Base-by-base conservation (phyloP, 441 rosid species). In the Euphorbia schlechtendalii region DNA sequence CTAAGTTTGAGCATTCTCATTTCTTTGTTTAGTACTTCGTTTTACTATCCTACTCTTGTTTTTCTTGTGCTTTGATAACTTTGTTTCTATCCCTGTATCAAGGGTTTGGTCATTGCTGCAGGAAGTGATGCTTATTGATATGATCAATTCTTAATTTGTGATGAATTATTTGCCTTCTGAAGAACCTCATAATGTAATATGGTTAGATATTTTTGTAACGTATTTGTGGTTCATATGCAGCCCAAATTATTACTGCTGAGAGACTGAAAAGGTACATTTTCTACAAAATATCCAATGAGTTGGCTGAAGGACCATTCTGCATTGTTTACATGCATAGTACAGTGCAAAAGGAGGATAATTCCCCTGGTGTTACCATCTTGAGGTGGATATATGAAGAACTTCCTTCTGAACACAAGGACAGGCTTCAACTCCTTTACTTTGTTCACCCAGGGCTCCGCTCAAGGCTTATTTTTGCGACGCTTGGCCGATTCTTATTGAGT, bases 371-470 rank as follows among this genome's bases (percentile, higher is more conserved):
- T 71, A 81, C 91, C 46, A 73, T 84, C 17, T 58, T 88, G 64
- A 83, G 97, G 73, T 78, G 85, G 73, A 79, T 90, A 70, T 86
- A 81, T 77, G 96, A 86, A 27, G 83, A 89, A 32, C 71, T 88
- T 61, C 96, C 96, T 2, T 66, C 73, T 2, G 74, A 73, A 46
- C 80, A 75, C 55, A 83, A 80, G 84, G 83, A 84, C 28, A 84
- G 86, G 77, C 81, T 90, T 68, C 88, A 82, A 58, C 70, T 77
- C 45, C 83, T 87, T 45, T 83, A 89, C 72, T 89, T 89, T 68
- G 58, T 89, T 25, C 95, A 89, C 66, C 95, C 96, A 2, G 87
- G 87, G 17, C 82, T 86, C 4, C 84, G 81, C 18, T 74, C 94
- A 8, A 83, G 84, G 51, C 88, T 87, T 71, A 81, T 83, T 77